Evolutionary conservation across 139 green algal species (phyloP).

Genomic region (Volvox reticuliferus): DNA sequence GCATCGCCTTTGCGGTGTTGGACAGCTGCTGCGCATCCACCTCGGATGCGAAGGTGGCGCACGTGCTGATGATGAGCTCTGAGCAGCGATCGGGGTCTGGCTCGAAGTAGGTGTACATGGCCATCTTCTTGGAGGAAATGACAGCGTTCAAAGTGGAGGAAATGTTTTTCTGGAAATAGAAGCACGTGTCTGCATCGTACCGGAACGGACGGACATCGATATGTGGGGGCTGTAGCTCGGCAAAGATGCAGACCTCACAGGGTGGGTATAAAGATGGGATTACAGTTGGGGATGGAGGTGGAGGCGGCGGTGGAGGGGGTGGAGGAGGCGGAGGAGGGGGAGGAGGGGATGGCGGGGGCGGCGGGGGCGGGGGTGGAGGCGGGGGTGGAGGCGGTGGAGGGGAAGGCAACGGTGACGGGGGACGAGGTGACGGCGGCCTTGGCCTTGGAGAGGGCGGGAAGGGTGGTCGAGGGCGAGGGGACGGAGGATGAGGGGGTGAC

Average conservation of each 20-base stretch:
- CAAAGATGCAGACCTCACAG: neutral
- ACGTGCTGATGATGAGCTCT: neutral
- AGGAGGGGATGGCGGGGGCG: too few relatives aligned
- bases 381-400: too few relatives aligned
- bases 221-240: neutral
- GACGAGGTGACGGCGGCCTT: too few relatives aligned
- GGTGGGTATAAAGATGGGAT: neutral
- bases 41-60: neutral
- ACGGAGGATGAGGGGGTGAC: too few relatives aligned
- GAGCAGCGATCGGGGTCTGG: neutral
- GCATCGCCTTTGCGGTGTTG: neutral
- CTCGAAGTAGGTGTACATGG: neutral
- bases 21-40: neutral
- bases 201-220: slow-evolving; percentile 2
- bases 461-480: too few relatives aligned
- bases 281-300: neutral
- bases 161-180: neutral
- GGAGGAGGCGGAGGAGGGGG: too few relatives aligned
- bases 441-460: too few relatives aligned
- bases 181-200: neutral
- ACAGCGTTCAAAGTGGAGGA: neutral
- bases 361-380: too few relatives aligned
- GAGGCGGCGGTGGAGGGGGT: neutral
- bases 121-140: neutral
- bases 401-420: too few relatives aligned